Percentiles rank a stretch among this genome's conserved stretches.
These are phyloP conservation scores for Neofusicoccum umdonicola DNA, from an alignment of 2,329 filamentous ascomycete genomes.

Conservation along the genomic window DNA sequence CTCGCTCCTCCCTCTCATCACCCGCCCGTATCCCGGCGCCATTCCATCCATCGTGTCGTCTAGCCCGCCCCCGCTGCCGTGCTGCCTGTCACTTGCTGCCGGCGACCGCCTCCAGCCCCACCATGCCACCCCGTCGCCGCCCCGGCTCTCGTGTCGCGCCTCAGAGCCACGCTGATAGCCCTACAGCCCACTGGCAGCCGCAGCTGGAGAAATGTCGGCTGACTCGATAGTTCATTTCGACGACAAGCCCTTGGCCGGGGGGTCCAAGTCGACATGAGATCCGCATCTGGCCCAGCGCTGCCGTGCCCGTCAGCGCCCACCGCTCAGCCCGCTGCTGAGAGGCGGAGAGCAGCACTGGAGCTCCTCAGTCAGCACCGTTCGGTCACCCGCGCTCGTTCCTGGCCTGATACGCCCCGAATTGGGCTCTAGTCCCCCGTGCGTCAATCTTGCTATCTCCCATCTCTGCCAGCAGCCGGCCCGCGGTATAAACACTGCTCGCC, in stretches of 20 bases:
- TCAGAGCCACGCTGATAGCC: neutral
- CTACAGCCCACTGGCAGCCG: slow-evolving; percentile 3
- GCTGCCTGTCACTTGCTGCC: neutral
- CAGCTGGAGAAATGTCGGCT: neutral
- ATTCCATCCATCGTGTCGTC: neutral
- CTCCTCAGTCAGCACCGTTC: neutral
- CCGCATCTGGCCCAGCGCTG: neutral
- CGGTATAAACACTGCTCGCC: slow-evolving; percentile 7
- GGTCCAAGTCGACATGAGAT: neutral
- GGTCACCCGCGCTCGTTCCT: slow-evolving; percentile 1
- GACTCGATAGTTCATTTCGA: neutral
- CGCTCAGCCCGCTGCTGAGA: neutral
- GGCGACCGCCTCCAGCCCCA: neutral
- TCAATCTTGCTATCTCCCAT: neutral
- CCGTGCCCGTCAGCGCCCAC: neutral
- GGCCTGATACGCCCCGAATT: neutral
- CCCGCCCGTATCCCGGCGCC: neutral
- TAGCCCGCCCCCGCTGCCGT: neutral
- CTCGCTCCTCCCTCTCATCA: neutral
- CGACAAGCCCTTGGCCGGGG: neutral
- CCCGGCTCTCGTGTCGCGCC: slow-evolving; percentile 2
- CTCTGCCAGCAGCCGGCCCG: neutral
- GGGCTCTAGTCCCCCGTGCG: neutral
- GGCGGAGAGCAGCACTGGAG: neutral
- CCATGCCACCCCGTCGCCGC: neutral